phyloP scores from a whole-genome alignment of 2,329 filamentous ascomycete genomes.

The Pseudogymnoascus sp. region DNA sequence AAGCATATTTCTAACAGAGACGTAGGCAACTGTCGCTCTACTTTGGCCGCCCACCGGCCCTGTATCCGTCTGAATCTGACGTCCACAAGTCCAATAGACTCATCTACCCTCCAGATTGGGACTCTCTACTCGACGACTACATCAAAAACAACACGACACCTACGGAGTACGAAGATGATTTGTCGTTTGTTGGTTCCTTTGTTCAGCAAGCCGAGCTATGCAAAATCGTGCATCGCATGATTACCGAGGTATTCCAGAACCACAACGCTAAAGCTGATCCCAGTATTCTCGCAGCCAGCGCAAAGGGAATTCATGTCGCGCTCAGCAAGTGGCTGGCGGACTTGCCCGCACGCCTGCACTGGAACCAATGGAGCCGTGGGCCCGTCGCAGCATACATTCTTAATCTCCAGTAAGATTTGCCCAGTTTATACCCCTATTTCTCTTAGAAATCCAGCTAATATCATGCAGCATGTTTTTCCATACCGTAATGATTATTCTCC shows the following conservation, averaged over 20 bases:
- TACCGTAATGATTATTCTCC: conserved; percentile 45
- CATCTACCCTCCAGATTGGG: conserved; percentile 43
- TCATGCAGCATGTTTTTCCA: conserved; percentile 38
- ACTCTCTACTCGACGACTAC: conserved; percentile 40
- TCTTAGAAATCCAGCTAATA: neutral
- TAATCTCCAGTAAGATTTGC: conserved; percentile 34
- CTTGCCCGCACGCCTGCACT: conserved; percentile 41
- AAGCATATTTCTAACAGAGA: neutral
- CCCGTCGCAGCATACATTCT: conserved; percentile 40
- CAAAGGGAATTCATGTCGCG: conserved; percentile 39
- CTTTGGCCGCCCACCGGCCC: conserved; percentile 43
- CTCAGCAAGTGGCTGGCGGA: conserved; percentile 40
- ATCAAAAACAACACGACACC: conserved; percentile 37
- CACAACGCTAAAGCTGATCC: conserved; percentile 35
- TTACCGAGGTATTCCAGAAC: conserved; percentile 45
- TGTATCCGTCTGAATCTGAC: conserved; percentile 43
- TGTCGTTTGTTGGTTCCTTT: conserved; percentile 38
- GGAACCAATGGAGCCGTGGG: conserved; percentile 44
- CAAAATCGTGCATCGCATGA: conserved; percentile 43
- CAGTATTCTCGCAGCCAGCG: conserved; percentile 35
- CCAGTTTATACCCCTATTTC: neutral
- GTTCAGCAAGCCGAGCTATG: conserved; percentile 41
- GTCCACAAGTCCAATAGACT: conserved; percentile 42
- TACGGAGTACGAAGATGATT: conserved; percentile 41
- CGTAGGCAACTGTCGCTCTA: conserved; percentile 39